Conservation (phyloP, 176 grass and related monocot species). For the Raddia guianensis region DNA sequence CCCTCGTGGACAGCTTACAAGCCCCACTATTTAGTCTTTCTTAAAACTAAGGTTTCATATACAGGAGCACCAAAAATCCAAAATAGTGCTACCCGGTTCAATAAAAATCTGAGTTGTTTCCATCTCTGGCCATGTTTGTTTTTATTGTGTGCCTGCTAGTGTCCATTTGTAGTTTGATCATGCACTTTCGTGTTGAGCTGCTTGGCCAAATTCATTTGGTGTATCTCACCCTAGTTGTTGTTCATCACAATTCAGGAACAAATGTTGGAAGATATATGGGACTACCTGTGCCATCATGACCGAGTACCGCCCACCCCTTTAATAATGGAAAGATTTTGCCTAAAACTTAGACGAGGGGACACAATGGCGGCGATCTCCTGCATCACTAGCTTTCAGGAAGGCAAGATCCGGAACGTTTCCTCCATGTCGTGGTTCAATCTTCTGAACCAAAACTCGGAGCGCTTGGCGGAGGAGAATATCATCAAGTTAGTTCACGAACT, state of each 20-base stretch:
- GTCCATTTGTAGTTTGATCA: not conserved
- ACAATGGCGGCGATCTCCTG: constrained; percentile 54
- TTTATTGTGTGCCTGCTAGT: not conserved
- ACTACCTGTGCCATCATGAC: constrained; percentile 52
- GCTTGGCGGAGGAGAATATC: constrained; percentile 55
- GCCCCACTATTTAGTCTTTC: not conserved
- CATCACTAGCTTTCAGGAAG: constrained; percentile 56
- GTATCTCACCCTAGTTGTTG: constrained; percentile 37
- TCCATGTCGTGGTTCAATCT: constrained; percentile 70
- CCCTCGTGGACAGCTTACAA: not conserved
- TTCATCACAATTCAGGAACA: constrained; percentile 57
- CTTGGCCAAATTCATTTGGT: not conserved
- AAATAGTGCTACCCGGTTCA: not conserved
- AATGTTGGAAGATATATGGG: constrained; percentile 70
- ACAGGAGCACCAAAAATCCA: not conserved
- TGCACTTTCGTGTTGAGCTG: not conserved
- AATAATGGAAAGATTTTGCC: constrained; percentile 90
- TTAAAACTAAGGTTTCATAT: not conserved
- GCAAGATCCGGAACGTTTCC: constrained; percentile 56
- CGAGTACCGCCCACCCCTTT: constrained; percentile 67
- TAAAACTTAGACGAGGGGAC: constrained; percentile 76
- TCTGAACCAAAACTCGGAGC: constrained; percentile 49
- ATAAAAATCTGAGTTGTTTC: not conserved
- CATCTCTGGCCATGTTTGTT: not conserved
- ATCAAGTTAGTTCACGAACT: constrained; percentile 53